Evolutionary conservation across 164 flowering plant species (phyloP).

Genomic region (Houttuynia cordata): DNA sequence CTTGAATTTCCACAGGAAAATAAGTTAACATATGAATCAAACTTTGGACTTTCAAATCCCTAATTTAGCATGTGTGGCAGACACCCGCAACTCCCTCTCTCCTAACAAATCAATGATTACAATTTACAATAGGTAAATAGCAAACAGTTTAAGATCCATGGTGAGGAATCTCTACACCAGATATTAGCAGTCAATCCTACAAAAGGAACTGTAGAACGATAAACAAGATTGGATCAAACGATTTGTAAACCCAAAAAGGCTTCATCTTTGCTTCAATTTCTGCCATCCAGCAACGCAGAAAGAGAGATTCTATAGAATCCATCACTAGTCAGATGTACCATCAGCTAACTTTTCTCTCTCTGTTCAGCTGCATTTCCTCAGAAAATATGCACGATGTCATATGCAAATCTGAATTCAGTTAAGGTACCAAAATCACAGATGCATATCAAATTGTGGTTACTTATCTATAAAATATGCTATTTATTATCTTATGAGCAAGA

Average conservation of each 20-base stretch:
- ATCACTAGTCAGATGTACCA: neutral
- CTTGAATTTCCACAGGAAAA: too few relatives aligned
- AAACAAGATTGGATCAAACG: neutral
- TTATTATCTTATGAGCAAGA: neutral
- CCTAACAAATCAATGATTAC: too few relatives aligned
- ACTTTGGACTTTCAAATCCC: too few relatives aligned
- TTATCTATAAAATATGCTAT: neutral
- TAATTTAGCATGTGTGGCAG: too few relatives aligned
- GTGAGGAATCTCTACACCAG: too few relatives aligned
- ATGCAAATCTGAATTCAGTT: conserved; percentile 45
- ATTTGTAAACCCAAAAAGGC: neutral
- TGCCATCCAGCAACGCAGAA: neutral
- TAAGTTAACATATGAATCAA: too few relatives aligned
- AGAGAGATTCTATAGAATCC: neutral
- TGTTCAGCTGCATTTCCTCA: conserved; percentile 13
- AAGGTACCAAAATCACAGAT: neutral
- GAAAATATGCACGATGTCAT: conserved; percentile 77
- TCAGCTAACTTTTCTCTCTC: neutral
- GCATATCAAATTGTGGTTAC: neutral
- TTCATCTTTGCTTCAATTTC: neutral
- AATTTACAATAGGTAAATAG: too few relatives aligned
- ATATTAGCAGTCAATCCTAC: neutral
- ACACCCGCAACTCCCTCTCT: too few relatives aligned
- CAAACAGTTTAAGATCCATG: too few relatives aligned
- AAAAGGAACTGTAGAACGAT: neutral